These are phyloP conservation scores for Phaeophleospora eucalypticola DNA, from an alignment of 2,329 filamentous ascomycete species.

Conservation along the genomic window DNA sequence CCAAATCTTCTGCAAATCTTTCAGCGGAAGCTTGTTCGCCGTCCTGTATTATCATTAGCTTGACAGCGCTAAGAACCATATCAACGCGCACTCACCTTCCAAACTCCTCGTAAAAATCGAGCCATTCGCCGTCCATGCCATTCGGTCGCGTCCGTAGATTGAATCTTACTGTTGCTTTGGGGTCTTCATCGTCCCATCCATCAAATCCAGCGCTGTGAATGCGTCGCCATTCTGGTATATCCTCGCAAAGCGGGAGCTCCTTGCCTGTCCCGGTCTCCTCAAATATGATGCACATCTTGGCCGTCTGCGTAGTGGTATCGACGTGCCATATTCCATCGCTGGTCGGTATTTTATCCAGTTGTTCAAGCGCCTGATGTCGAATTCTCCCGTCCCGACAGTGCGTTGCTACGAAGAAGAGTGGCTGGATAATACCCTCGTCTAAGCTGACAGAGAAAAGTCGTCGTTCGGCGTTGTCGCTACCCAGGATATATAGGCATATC, in stretches of 20 bases:
- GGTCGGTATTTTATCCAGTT: slow-evolving; percentile 23
- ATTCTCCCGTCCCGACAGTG: slow-evolving; percentile 29
- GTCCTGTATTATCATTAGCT: slow-evolving; percentile 5
- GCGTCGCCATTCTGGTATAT: slow-evolving; percentile 31
- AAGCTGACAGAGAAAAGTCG: slow-evolving; percentile 28
- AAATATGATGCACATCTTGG: slow-evolving; percentile 21
- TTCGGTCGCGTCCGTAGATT: slow-evolving; percentile 25
- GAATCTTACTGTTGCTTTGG: slow-evolving; percentile 17
- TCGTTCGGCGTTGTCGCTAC: slow-evolving; percentile 25
- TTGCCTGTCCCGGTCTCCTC: slow-evolving; percentile 25
- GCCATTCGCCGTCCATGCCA: slow-evolving; percentile 30
- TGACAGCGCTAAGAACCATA: neutral
- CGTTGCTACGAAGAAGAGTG: slow-evolving; percentile 27
- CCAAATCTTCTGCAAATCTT: neutral
- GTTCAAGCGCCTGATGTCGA: slow-evolving; percentile 24
- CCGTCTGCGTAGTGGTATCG: slow-evolving; percentile 24
- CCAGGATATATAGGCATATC: slow-evolving; percentile 28
- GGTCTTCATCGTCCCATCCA: slow-evolving; percentile 17
- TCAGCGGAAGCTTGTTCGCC: neutral
- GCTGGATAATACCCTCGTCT: slow-evolving; percentile 30
- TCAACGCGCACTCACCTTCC: slow-evolving; percentile 18
- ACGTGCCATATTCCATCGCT: slow-evolving; percentile 28
- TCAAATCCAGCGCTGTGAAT: slow-evolving; percentile 25
- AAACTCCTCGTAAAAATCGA: slow-evolving; percentile 19
- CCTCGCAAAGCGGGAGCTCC: slow-evolving; percentile 18